phyloP scores from a whole-genome alignment of 1,139 yeast species.

The Petasospora fabianii region DNA sequence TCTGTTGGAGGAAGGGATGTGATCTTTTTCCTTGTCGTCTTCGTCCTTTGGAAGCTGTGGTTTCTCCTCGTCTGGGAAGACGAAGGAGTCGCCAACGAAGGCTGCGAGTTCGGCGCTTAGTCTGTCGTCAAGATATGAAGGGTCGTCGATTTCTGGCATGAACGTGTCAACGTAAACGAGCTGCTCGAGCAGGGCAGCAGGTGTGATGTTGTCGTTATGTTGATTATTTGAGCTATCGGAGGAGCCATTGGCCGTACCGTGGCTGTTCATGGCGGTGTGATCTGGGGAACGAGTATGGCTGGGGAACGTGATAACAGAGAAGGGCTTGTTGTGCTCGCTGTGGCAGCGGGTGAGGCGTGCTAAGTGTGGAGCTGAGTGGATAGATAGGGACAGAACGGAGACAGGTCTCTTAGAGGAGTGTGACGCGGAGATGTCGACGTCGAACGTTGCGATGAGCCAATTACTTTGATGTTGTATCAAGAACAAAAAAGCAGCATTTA shows the following conservation, averaged over 20 bases:
- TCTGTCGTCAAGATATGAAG: conserved; percentile 58
- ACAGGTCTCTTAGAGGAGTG: no score
- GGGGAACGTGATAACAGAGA: no score
- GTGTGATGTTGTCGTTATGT: conserved; percentile 40
- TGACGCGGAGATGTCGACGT: no score
- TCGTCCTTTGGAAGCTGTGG: conserved; percentile 31
- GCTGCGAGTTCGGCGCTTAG: conserved; percentile 71
- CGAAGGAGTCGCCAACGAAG: conserved; percentile 73
- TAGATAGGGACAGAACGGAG: no score
- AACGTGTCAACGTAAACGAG: conserved; percentile 73
- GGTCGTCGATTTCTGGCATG: conserved; percentile 45
- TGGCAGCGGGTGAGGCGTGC: no score
- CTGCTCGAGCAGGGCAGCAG: conserved; percentile 69
- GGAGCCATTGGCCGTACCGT: background rate
- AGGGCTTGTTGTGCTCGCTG: no score
- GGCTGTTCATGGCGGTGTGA: conserved; percentile 1
- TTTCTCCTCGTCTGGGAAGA: conserved; percentile 77
- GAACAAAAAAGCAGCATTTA: no score
- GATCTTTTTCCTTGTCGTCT: no score
- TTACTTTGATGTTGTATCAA: no score
- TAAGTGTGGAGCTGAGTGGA: no score
- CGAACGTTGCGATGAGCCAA: no score
- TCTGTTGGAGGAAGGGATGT: no score
- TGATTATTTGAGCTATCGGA: background rate
- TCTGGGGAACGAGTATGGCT: background rate